Base-by-base conservation (phyloP, 345 rosid genomes). In the Draba incana region DNA sequence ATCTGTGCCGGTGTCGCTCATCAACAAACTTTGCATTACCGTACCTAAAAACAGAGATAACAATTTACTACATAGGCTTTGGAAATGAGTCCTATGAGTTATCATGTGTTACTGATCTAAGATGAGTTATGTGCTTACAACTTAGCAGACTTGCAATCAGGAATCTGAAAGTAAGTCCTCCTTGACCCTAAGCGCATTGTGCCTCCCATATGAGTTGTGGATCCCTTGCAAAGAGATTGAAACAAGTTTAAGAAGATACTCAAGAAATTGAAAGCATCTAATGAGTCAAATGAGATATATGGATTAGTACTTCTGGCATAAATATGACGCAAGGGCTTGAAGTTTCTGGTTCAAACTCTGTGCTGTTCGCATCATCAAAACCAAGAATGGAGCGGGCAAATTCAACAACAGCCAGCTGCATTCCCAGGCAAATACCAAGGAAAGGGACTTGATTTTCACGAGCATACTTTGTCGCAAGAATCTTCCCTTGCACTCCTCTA, bases 161-260 rank as follows among this genome's bases (percentile, higher is more conserved):
- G 49, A 80, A 70, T 81, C 80, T 78, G 77, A 69, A 88, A 86
- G 78, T 81, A 76, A 41, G 96, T 88, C 79, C 81, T 85, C 75
- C 96, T 85, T 67, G 92, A 88, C 33, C 96, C 96, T 42, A 85
- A 73, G 24, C 96, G 88, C 96, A 88, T 86, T 33, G 96, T 88
- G 33, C 88, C 96, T 44, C 96, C 96, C 96, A 86, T 86, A 59
- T 86, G 92, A 71, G 92, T 88, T 80, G 82, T 88, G 41, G 96
- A 88, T 42, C 74, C 96, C 92, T 88, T 83, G 42, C 35, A 49
- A 2, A 45, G 13, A 66, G 62, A 58, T 58, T 59, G 3, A 7
- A 61, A 63, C 15, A 63, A 35, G n/a, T 51, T 48, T 61, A 54
- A 8, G 14, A 9, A 8, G 55, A 35, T 28, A 15, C 11, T 44